Conservation (phyloP, 1,284 basidiomycete species). For the Takashimella koratensis region DNA sequence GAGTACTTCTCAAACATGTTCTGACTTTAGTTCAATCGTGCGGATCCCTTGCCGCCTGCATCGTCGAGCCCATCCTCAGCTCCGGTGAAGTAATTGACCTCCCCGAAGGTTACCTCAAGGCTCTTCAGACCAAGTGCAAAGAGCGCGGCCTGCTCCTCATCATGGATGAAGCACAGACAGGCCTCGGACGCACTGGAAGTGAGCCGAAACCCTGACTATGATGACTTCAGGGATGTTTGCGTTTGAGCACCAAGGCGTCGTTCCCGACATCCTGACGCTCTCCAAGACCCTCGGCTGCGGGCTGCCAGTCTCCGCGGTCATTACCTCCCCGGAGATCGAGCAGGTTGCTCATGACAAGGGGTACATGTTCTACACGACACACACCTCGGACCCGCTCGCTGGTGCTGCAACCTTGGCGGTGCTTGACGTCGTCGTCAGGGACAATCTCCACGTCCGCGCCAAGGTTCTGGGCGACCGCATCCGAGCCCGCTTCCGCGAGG, state of each 20-base stretch:
- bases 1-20: too few relatives aligned
- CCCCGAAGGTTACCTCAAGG: constrained; percentile 29
- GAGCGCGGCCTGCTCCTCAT: constrained; percentile 57
- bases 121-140: constrained; percentile 28
- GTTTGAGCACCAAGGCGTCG: constrained; percentile 71
- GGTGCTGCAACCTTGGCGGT: constrained; percentile 61
- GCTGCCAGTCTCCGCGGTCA: constrained; percentile 80
- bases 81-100: constrained; percentile 33
- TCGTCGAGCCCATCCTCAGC: constrained; percentile 52
- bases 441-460: constrained; percentile 25
- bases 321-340: constrained; percentile 63
- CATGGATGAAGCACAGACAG: constrained; percentile 80
- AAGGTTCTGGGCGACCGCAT: too few relatives aligned
- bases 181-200: constrained; percentile 77
- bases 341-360: constrained; percentile 46
- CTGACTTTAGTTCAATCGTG: too few relatives aligned
- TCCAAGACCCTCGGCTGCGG: constrained; percentile 96
- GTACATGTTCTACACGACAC: constrained; percentile 36
- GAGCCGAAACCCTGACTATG: constrained; percentile 60
- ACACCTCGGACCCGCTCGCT: constrained; percentile 33
- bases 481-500: too few relatives aligned
- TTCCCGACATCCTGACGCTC: constrained; percentile 77
- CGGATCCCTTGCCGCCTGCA: constrained; percentile 26
- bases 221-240: constrained; percentile 46
- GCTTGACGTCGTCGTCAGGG: constrained; percentile 61